These are phyloP conservation scores for Pseudogymnoascus verrucosus DNA, from an alignment of 2,329 filamentous ascomycete genomes.

Conservation along the genomic window DNA sequence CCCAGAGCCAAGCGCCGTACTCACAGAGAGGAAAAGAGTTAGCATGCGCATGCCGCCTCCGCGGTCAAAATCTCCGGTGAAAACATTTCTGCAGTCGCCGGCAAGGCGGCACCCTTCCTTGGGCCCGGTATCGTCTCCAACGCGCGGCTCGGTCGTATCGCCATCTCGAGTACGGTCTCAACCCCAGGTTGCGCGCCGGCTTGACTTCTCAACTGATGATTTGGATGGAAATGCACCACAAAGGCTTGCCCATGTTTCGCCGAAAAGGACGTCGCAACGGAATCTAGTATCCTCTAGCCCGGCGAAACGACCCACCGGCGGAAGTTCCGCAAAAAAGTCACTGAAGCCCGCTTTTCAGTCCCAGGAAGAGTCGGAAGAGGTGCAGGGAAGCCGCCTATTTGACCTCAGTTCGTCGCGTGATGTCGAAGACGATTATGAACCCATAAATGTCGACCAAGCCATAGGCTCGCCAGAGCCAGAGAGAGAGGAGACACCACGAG, in stretches of 20 bases:
- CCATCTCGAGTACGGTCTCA: conserved; percentile 19
- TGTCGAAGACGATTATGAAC: not conserved
- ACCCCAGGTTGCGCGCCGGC: conserved; percentile 23
- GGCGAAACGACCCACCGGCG: not conserved
- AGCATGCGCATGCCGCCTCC: conserved; percentile 25
- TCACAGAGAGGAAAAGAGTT: conserved; percentile 31
- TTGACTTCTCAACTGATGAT: conserved; percentile 26
- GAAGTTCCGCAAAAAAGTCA: not conserved
- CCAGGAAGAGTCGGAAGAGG: not conserved
- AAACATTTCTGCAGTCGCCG: conserved; percentile 28
- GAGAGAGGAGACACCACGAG: conserved; percentile 10
- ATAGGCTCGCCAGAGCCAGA: not conserved
- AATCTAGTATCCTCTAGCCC: conserved; percentile 13
- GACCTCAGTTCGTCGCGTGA: conserved; percentile 1
- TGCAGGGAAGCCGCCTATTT: not conserved
- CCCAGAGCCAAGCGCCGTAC: conserved; percentile 37
- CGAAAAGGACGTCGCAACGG: conserved; percentile 13
- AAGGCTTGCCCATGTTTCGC: not conserved
- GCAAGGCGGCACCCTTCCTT: conserved; percentile 27
- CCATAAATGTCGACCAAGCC: not conserved
- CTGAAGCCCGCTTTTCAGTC: not conserved
- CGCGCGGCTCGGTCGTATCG: conserved; percentile 21
- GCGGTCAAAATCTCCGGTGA: conserved; percentile 28
- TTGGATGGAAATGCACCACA: conserved; percentile 14
- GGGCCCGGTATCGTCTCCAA: conserved; percentile 25